phyloP scores from a whole-genome alignment of 495 filamentous ascomycete genomes.

The Polyplosphaeria fusca region DNA sequence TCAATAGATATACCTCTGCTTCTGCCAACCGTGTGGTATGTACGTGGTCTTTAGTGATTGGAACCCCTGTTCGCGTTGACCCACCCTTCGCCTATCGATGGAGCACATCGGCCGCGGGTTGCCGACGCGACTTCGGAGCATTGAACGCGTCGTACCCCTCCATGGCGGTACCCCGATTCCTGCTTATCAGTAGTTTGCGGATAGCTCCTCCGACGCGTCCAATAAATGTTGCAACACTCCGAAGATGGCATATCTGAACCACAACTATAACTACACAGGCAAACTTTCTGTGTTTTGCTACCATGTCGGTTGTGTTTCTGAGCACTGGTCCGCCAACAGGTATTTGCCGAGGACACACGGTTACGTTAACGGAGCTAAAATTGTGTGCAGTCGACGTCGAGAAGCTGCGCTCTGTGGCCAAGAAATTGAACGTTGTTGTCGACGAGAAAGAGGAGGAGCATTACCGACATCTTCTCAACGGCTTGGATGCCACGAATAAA shows the following conservation, averaged over 20 bases:
- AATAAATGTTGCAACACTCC: not conserved
- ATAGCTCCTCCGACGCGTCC: too few relatives aligned
- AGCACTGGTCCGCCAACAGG: conserved; percentile 15
- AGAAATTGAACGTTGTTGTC: not conserved
- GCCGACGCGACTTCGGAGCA: conserved; percentile 2
- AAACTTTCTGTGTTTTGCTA: not conserved
- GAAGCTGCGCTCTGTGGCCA: conserved; percentile 4
- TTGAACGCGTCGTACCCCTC: too few relatives aligned
- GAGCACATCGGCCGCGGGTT: not conserved
- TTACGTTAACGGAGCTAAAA: too few relatives aligned
- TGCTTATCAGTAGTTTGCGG: conserved; percentile 1
- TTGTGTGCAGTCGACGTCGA: conserved; percentile 11
- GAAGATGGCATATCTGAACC: not conserved
- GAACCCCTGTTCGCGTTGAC: too few relatives aligned
- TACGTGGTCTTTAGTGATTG: too few relatives aligned
- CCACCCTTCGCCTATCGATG: conserved; percentile 2
- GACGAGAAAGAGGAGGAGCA: conserved; percentile 1
- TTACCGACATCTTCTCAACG: conserved; percentile 22
- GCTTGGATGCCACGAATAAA: conserved; percentile 11
- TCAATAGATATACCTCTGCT: too few relatives aligned
- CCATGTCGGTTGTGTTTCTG: conserved; percentile 21
- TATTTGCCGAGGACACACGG: not conserved
- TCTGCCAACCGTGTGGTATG: too few relatives aligned
- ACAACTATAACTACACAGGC: not conserved
- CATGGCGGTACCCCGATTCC: not conserved